Evolutionary conservation across 1,139 yeast genomes (phyloP).

Genomic region (Pneumocystis oryctolagi): DNA sequence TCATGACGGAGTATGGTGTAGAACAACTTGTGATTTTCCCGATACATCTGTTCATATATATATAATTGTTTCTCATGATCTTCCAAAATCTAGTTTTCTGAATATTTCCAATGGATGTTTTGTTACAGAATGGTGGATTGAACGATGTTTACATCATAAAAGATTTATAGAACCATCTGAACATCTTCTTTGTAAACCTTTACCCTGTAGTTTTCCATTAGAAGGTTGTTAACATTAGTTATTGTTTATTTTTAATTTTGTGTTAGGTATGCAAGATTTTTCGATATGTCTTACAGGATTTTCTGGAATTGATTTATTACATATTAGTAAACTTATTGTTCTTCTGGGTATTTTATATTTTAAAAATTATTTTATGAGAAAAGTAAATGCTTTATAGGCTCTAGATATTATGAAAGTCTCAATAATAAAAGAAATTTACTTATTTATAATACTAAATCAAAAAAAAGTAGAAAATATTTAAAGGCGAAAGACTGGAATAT

Average conservation of each 20-base stretch:
- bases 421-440: background rate
- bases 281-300: conserved; percentile 1
- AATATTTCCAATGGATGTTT: background rate
- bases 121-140: conserved; percentile 3
- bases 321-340: background rate
- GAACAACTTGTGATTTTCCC: background rate
- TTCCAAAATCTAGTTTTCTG: background rate
- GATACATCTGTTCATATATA: background rate
- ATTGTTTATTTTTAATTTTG: background rate
- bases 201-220: background rate
- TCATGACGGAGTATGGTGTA: background rate
- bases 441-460: background rate
- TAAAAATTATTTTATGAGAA: background rate
- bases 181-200: background rate
- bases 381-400: background rate
- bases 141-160: background rate
- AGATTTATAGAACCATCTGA: conserved; percentile 1
- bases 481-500: conserved; percentile 2
- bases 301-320: conserved; percentile 1
- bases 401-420: background rate
- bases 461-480: background rate
- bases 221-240: background rate
- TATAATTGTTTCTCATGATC: background rate
- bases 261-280: background rate
- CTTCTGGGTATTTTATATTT: background rate